Evolutionary conservation across 495 filamentous ascomycete genomes (phyloP), one percentile per base, ranked within the genome.

Genomic region (Neurospora sp.): DNA sequence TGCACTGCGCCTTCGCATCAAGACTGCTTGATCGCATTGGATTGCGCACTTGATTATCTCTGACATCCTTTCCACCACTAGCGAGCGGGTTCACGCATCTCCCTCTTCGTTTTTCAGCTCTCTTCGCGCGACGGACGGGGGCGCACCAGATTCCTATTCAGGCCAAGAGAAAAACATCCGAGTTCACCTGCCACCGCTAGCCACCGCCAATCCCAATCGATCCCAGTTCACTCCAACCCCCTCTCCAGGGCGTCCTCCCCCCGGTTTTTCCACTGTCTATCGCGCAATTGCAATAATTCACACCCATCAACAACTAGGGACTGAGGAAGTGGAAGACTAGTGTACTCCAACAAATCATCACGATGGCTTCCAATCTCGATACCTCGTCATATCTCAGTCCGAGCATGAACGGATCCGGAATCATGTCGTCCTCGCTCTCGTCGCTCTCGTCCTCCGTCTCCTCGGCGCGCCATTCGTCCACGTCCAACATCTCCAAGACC

Each of bases 401-500:
- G 76, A 77, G 17, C 82, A 83, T 59, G 73, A 34, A 34, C 54
- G 54, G 54, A 34, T 66, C 54, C 54, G 54, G 54, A 66, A 59
- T 83, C 31, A 82, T 88, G 37, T 81, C 84, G 6, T 81, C 82
- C 13, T 86, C 85, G 13, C 84, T 88, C 62, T 80, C 85, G 8
- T 85, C 85, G 13, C 76, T 85, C 11, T 81, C 84, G 37, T 78
- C 84, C 10, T 80, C 83, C 48, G 74, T 83, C 21, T 76, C 89
- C 69, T 87, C 90, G 75, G 82, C 83, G 74, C 87, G 89, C 37
- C 84, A 86, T 70, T 84, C 86, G 48, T 84, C 83, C 39, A 84
- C 88, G 39, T 86, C 85, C n/a, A 87, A 89, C 75, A 90, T 94
- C 75, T 90, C 91, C 69, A 94, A 94, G 80, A 87, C 92, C 5